Percentiles rank a stretch among this genome's conserved stretches.
Evolutionary conservation across 768 basidiomycete species (phyloP).

Genomic region (Agrocybe pediades): DNA sequence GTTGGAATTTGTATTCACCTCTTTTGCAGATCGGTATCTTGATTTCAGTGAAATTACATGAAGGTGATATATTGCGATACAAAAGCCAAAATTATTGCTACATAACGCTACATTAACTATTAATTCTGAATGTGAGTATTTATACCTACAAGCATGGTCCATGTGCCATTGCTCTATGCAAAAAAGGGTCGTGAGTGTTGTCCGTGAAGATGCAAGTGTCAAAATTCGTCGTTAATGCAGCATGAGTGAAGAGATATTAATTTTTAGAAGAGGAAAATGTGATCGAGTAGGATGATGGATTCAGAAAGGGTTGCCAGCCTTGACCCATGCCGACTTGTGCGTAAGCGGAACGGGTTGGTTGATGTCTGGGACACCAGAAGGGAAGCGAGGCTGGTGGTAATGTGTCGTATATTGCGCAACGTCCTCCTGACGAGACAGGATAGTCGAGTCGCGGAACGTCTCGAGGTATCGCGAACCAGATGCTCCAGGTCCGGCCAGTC

Average conservation of each 20-base stretch:
- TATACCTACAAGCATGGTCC: constrained; percentile 7
- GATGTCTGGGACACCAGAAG: constrained; percentile 41
- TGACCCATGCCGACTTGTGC: constrained; percentile 52
- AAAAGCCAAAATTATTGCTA: background rate
- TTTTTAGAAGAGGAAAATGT: too few species aligned
- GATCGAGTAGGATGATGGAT: constrained; percentile 4
- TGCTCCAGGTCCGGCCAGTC: constrained; percentile 12
- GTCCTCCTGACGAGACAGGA: constrained; percentile 30
- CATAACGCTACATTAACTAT: background rate
- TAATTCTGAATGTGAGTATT: background rate
- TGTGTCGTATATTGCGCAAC: constrained; percentile 22
- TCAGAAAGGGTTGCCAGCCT: constrained; percentile 38
- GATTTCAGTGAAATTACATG: too few species aligned
- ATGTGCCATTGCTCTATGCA: constrained; percentile 9
- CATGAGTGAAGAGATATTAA: background rate
- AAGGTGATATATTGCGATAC: background rate
- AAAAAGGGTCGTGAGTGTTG: constrained; percentile 4
- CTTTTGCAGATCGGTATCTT: too few species aligned
- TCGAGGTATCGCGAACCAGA: constrained; percentile 44
- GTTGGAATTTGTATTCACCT: too few species aligned
- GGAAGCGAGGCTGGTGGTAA: constrained; percentile 31
- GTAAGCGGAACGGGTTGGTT: constrained; percentile 61
- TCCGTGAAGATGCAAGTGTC: background rate
- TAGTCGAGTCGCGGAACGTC: constrained; percentile 35
- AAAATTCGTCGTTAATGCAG: constrained; percentile 2